Percentiles rank a stretch among this genome's conserved stretches.
These are phyloP conservation scores for Endothia cerciana DNA, from an alignment of 2,329 filamentous ascomycete genomes.

Conservation along the genomic window DNA sequence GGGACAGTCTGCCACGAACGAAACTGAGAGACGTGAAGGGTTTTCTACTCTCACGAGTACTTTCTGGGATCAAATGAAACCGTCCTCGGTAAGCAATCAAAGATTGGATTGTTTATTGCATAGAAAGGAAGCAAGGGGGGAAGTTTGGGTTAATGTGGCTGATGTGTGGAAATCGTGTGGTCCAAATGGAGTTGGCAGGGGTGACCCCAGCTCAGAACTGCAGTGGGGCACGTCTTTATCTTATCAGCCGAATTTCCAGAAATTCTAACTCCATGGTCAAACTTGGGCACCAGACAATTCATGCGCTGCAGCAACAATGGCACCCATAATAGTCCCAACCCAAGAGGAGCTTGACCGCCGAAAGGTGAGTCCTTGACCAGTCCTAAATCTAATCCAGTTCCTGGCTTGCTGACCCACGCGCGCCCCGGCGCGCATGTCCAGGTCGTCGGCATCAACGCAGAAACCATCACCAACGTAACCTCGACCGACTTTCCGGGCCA, in stretches of 20 bases:
- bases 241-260: slow-evolving; percentile 28
- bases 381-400: not conserved
- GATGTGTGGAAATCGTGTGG: not conserved
- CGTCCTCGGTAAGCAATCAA: no score
- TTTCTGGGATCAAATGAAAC: no score
- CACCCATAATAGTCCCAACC: slow-evolving; percentile 49
- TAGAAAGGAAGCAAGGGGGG: not conserved
- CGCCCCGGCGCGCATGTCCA: slow-evolving; percentile 42
- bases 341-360: slow-evolving; percentile 64
- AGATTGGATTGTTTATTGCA: not conserved
- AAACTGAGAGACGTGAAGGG: no score
- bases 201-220: not conserved
- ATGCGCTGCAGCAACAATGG: slow-evolving; percentile 42
- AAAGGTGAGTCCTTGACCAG: slow-evolving; percentile 51
- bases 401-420: not conserved
- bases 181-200: not conserved
- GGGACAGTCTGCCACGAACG: no score
- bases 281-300: slow-evolving; percentile 7
- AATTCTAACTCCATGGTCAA: slow-evolving; percentile 3
- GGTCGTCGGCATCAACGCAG: slow-evolving; percentile 84
- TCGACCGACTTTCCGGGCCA: slow-evolving; percentile 93
- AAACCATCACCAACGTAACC: slow-evolving; percentile 86
- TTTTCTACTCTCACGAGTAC: no score
- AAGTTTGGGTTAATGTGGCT: not conserved
- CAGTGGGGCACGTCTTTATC: slow-evolving; percentile 23